These are phyloP conservation scores for Candida nitratophila DNA, from an alignment of 805 yeast species.

Conservation along the genomic window DNA sequence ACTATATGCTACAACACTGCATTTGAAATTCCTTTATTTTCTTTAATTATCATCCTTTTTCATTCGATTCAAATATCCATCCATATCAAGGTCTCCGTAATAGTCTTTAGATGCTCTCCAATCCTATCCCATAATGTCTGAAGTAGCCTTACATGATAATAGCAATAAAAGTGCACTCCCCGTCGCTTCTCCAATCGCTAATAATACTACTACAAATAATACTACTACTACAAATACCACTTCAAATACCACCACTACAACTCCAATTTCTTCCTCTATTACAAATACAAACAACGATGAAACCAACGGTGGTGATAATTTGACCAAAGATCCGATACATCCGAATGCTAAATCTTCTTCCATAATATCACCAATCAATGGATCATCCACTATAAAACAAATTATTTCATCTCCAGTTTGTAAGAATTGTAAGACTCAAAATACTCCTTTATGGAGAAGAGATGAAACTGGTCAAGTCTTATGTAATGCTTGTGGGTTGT, in stretches of 20 bases:
- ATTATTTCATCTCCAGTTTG: constrained; percentile 66
- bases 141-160: too few species aligned
- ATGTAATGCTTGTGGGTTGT: constrained; percentile 92
- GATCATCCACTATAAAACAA: constrained; percentile 58
- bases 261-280: too few species aligned
- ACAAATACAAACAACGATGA: background rate
- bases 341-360: constrained; percentile 60
- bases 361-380: constrained; percentile 46
- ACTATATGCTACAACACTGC: background rate
- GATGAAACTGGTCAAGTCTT: constrained; percentile 87
- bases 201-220: too few species aligned
- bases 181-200: too few species aligned
- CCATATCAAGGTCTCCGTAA: too few species aligned
- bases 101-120: too few species aligned
- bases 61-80: too few species aligned
- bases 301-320: background rate
- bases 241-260: background rate
- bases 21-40: background rate
- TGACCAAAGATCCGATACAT: constrained; percentile 25
- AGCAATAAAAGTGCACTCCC: too few species aligned
- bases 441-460: constrained; percentile 93
- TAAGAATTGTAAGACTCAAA: constrained; percentile 85
- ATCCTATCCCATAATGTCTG: too few species aligned
- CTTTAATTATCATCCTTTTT: too few species aligned
- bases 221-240: too few species aligned